These are phyloP conservation scores for Auriscalpium microsporum DNA, from an alignment of 768 basidiomycete species.

Conservation along the genomic window DNA sequence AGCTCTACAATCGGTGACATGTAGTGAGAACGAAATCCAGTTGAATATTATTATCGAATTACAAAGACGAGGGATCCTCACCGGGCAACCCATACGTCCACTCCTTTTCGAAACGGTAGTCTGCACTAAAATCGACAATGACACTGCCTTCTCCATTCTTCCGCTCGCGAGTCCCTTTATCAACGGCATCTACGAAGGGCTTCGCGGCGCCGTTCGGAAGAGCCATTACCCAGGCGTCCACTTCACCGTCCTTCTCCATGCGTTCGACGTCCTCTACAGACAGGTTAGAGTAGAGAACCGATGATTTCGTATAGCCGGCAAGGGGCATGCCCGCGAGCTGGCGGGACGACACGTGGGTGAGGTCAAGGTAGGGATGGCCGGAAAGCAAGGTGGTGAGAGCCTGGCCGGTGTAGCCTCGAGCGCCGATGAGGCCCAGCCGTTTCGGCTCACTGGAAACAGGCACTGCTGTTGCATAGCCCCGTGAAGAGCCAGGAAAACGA, in stretches of 20 bases:
- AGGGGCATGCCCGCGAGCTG: conserved; percentile 81
- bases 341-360: conserved; percentile 95
- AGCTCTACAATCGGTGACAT: conserved; percentile 49
- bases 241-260: conserved; percentile 84
- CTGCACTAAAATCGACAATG: conserved; percentile 87
- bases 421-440: conserved; percentile 90
- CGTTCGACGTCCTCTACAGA: conserved; percentile 67
- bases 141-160: conserved; percentile 51
- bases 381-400: conserved; percentile 83
- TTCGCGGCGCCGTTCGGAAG: conserved; percentile 96
- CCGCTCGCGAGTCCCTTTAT: conserved; percentile 58
- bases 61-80: conserved; percentile 52
- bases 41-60: conserved; percentile 25
- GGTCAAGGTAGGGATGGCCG: conserved; percentile 77
- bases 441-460: conserved; percentile 58
- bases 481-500: conserved; percentile 35
- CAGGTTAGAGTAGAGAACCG: conserved; percentile 74
- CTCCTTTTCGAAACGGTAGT: conserved; percentile 87
- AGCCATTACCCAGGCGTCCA: conserved; percentile 99
- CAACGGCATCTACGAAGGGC: conserved; percentile 93
- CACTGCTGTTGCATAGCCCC: conserved; percentile 66
- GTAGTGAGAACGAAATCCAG: conserved; percentile 22
- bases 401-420: conserved; percentile 92
- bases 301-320: conserved; percentile 69
- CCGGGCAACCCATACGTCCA: conserved; percentile 99